Percentiles rank a stretch among this genome's conserved stretches.
Evolutionary conservation across 1,284 basidiomycete species (phyloP).

Genomic region (Wallemia mellicola): DNA sequence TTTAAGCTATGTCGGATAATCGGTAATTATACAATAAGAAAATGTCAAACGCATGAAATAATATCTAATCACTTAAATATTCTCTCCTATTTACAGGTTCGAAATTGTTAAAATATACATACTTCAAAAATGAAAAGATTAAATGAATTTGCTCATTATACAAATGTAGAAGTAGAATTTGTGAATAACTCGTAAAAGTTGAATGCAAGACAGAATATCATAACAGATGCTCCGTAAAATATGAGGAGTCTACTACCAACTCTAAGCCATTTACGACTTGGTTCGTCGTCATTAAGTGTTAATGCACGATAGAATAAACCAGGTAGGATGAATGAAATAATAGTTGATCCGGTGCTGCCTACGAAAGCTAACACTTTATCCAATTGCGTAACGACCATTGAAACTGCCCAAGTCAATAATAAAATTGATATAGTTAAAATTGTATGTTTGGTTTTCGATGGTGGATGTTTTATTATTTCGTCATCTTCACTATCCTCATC

Average conservation of each 20-base stretch:
- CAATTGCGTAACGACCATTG: constrained; percentile 53
- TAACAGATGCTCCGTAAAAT: constrained; percentile 47
- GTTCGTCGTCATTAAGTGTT: constrained; percentile 28
- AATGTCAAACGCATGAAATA: not conserved
- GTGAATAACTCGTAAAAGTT: not conserved
- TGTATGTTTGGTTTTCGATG: constrained; percentile 30
- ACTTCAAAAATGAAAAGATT: not conserved
- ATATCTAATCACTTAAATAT: too few species aligned
- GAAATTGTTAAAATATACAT: not conserved
- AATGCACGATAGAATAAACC: constrained; percentile 30
- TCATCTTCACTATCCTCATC: constrained; percentile 9
- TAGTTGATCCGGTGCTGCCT: constrained; percentile 84
- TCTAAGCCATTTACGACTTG: constrained; percentile 26
- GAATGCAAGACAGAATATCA: constrained; percentile 33
- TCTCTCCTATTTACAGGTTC: too few species aligned
- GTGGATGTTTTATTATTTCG: constrained; percentile 5
- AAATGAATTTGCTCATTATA: too few species aligned
- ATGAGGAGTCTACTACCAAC: constrained; percentile 34
- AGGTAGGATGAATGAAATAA: constrained; percentile 84
- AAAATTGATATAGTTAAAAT: constrained; percentile 44
- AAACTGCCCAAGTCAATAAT: constrained; percentile 29
- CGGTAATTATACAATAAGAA: too few species aligned
- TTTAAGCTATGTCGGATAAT: not conserved
- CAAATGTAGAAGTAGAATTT: too few species aligned
- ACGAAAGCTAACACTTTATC: constrained; percentile 75